phyloP scores from a whole-genome alignment of 108 stramenopile species.

The Skeletonema potamos region DNA sequence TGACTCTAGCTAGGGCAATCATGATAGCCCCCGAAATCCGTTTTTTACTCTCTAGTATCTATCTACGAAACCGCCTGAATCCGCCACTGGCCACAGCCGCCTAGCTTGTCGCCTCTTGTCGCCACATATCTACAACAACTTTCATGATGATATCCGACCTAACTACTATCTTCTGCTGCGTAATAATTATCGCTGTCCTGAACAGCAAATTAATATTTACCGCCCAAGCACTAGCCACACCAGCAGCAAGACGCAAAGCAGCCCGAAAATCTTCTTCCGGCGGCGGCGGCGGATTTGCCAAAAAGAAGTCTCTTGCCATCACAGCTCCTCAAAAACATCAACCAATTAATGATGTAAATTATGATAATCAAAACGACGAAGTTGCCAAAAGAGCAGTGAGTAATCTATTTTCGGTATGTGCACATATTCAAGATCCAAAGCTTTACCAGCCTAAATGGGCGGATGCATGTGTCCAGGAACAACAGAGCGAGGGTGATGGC shows the following conservation, averaged over 20 bases:
- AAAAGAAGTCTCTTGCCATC: neutral
- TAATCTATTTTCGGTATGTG: slow-evolving; percentile 27
- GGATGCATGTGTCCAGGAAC: slow-evolving; percentile 1
- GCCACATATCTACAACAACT: too few relatives aligned
- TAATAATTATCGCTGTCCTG: neutral
- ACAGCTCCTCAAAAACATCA: neutral
- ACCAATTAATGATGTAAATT: neutral
- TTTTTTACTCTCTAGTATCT: too few relatives aligned
- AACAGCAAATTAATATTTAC: neutral
- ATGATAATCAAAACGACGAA: slow-evolving; percentile 5
- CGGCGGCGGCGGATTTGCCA: neutral
- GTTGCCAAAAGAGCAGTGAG: slow-evolving; percentile 20
- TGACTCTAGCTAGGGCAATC: too few relatives aligned
- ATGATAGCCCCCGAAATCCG: too few relatives aligned
- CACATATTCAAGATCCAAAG: slow-evolving; percentile 38
- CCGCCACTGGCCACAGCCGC: too few relatives aligned
- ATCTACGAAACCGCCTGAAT: too few relatives aligned
- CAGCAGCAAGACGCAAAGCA: neutral
- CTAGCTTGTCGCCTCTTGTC: too few relatives aligned
- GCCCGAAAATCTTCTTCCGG: neutral
- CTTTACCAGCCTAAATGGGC: too few relatives aligned
- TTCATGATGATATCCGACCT: neutral
- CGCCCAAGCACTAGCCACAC: neutral
- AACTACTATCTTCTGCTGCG: neutral
- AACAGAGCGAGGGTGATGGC: slow-evolving; percentile 2